Base-by-base conservation (phyloP, 331 rosid species). In the Arachis monticola region DNA sequence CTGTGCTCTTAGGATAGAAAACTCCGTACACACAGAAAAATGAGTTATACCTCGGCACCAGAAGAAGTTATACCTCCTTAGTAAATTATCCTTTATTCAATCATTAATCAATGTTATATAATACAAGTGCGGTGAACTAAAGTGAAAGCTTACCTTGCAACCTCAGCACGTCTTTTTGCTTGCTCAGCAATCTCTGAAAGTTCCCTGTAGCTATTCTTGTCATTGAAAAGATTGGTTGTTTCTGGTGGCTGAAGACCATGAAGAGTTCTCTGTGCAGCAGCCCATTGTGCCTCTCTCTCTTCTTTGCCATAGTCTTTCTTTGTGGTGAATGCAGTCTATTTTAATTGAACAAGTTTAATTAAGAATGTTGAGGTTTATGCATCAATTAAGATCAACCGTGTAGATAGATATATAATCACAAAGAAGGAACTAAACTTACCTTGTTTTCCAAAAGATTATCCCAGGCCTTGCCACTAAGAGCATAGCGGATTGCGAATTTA, bases 261-360 rank as follows among this genome's bases (percentile, higher is more conserved):
- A 12, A 94, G 88, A 35, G 97, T 94, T 77, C 99, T 83, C 81
- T 94, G 99, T 11, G 99, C 97, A 12, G 97, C 74, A 5, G 99
- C 99, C 99, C 99, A 92, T 17, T 94, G 99, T 32, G 99, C 97
- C 82, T 94, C 96, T 69, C 99, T 90, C 80, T 94, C 99, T 85
- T 88, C 97, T 86, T 94, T 94, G 0, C 99, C 99, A 5, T 94
- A 94, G 79, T 94, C 99, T 79, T 94, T 92, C 92, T 94, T 94
- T 22, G 99, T 88, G 5, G 99, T 94, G 77, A 94, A 94, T 13
- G 99, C 99, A 79, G 99, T 94, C 99, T 94, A 83, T 74, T 59
- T 58, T 62, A 52, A 78, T 79, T 14, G 57, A 70, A 66, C 51
- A 41, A 1, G 42, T 70, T 73, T 61, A 35, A 1, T 27, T 27